Percentiles rank a stretch among this genome's conserved stretches.
phyloP scores from a whole-genome alignment of 1,284 basidiomycete genomes.

The Boletus mariae region DNA sequence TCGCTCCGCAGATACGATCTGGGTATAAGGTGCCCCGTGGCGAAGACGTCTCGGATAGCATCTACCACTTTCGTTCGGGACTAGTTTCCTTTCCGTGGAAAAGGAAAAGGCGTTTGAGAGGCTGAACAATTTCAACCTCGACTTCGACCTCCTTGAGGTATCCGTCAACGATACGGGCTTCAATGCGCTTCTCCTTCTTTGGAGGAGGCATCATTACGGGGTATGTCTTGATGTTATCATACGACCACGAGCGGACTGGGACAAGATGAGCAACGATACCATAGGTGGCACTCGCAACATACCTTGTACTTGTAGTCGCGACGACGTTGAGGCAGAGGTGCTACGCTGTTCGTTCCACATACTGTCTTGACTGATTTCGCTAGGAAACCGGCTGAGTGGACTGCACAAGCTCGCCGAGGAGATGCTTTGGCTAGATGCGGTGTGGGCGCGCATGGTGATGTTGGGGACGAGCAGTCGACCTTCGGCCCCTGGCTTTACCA shows the following conservation, averaged over 20 bases:
- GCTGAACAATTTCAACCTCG: conserved; percentile 47
- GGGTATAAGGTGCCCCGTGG: conserved; percentile 29
- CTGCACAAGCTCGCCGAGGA: conserved; percentile 36
- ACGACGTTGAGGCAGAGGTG: conserved; percentile 15
- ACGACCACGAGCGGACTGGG: conserved; percentile 62
- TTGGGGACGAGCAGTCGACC: conserved; percentile 66
- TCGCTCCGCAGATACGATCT: conserved; percentile 24
- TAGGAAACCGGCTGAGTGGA: conserved; percentile 30
- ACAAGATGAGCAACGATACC: neutral
- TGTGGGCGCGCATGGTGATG: conserved; percentile 51
- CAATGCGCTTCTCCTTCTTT: conserved; percentile 51
- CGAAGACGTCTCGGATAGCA: conserved; percentile 8
- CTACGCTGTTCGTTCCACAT: conserved; percentile 24
- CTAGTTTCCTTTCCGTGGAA: conserved; percentile 38
- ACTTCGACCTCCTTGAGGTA: conserved; percentile 46
- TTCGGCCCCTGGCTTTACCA: conserved; percentile 55
- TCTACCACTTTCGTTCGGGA: conserved; percentile 29
- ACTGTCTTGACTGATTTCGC: conserved; percentile 34
- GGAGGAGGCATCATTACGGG: conserved; percentile 55
- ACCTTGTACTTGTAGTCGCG: conserved; percentile 34
- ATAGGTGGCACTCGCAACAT: conserved; percentile 8
- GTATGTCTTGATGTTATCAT: conserved; percentile 64
- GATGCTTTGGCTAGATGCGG: conserved; percentile 34
- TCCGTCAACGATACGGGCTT: conserved; percentile 49
- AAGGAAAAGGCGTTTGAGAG: conserved; percentile 48